phyloP scores from a whole-genome alignment of 176 grass and related monocot genomes.

The Lolium rigidum region DNA sequence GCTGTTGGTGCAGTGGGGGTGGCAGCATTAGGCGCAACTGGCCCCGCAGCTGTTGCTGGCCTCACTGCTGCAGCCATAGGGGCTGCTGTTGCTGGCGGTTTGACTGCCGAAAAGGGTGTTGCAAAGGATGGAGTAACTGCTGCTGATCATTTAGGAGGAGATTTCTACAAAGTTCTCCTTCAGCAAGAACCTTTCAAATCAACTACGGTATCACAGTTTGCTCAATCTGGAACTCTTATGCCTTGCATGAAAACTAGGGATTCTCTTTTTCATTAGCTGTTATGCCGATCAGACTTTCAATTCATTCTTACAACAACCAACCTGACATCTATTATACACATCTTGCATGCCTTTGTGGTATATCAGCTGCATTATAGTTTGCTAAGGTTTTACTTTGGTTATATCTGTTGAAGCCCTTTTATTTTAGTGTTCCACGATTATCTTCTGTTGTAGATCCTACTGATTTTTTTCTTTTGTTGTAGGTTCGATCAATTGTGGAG shows the following conservation, averaged over 20 bases:
- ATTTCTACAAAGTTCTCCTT: constrained; percentile 74
- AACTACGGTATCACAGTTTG: constrained; percentile 56
- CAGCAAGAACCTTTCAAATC: constrained; percentile 88
- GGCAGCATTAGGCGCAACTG: constrained; percentile 52
- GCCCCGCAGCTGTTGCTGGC: constrained; percentile 59
- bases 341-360: background rate
- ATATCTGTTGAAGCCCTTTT: background rate
- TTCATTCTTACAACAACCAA: background rate
- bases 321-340: background rate
- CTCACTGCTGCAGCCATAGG: constrained; percentile 60
- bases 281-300: background rate
- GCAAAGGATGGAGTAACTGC: constrained; percentile 63
- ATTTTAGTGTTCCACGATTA: constrained; percentile 2
- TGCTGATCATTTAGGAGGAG: constrained; percentile 62
- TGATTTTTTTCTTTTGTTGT: constrained; percentile 39
- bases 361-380: constrained; percentile 1
- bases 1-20: constrained; percentile 56
- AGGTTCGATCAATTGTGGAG: constrained; percentile 81
- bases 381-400: constrained; percentile 9
- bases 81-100: constrained; percentile 61
- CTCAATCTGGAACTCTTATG: background rate
- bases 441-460: constrained; percentile 25
- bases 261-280: background rate
- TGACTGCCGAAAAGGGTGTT: constrained; percentile 60
- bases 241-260: background rate